Conservation (phyloP, 352 stramenopile genomes). For the Phytophthora macrochlamydospora region DNA sequence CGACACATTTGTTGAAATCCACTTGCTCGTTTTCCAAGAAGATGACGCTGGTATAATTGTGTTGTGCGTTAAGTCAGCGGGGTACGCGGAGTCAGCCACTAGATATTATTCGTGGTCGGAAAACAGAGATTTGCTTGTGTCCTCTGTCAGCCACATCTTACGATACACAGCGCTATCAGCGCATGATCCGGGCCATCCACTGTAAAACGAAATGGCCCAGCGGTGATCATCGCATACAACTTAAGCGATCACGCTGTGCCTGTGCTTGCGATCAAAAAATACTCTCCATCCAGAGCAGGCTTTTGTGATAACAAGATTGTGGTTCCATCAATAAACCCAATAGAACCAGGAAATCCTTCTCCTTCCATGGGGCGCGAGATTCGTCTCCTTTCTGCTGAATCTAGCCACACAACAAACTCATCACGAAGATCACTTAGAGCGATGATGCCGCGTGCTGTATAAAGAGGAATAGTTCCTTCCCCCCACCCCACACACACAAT, state of each 20-base stretch:
- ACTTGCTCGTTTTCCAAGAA: not conserved
- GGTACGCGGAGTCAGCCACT: not conserved
- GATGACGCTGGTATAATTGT: not conserved
- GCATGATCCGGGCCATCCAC: not conserved
- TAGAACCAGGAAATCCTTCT: not conserved
- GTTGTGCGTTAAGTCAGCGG: not conserved
- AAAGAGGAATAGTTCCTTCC: conserved; percentile 4
- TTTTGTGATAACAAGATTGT: not conserved
- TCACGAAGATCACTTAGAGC: not conserved
- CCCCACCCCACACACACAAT: not conserved
- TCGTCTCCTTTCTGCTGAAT: not conserved
- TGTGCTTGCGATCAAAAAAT: not conserved
- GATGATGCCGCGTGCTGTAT: not conserved
- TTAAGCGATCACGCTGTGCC: not conserved
- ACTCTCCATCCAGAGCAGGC: not conserved
- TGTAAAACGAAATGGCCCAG: not conserved
- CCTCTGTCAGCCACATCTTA: not conserved
- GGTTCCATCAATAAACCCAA: conserved; percentile 7
- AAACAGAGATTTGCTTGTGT: not conserved
- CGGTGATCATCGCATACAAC: not conserved
- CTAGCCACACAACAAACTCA: not conserved
- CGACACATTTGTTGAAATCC: not conserved
- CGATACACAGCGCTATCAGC: not conserved
- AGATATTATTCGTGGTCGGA: not conserved
- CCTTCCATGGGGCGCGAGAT: not conserved